Percentiles rank a stretch among this genome's conserved stretches.
phyloP scores from a whole-genome alignment of 2,329 filamentous ascomycete genomes.

The Alternaria sp. region DNA sequence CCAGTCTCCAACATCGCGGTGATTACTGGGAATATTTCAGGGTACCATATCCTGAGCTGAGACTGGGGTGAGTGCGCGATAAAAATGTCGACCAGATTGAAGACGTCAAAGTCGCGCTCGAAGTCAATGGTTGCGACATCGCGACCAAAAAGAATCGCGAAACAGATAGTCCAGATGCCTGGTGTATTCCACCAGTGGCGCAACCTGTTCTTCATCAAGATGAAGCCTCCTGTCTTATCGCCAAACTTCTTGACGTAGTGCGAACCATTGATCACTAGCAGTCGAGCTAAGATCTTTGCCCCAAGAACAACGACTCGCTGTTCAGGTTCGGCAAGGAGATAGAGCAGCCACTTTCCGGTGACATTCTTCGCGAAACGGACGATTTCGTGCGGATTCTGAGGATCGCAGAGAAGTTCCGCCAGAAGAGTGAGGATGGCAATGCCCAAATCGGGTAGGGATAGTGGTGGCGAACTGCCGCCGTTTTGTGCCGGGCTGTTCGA shows the following conservation, averaged over 20 bases:
- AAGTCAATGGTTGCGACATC: conserved; percentile 79
- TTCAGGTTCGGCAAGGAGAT: conserved; percentile 86
- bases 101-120: conserved; percentile 74
- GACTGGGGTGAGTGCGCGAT: conserved; percentile 45
- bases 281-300: conserved; percentile 79
- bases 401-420: conserved; percentile 76
- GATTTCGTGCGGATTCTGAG: conserved; percentile 70
- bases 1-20: conserved; percentile 87
- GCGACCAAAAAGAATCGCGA: conserved; percentile 85
- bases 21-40: conserved; percentile 80
- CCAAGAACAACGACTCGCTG: conserved; percentile 81
- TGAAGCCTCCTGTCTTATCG: conserved; percentile 85
- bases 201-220: conserved; percentile 80
- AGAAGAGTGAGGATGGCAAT: conserved; percentile 79
- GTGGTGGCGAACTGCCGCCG: conserved; percentile 19
- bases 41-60: conserved; percentile 71
- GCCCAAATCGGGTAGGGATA: conserved; percentile 73
- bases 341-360: conserved; percentile 96
- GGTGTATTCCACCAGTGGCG: conserved; percentile 89
- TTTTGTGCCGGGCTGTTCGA: conserved; percentile 40
- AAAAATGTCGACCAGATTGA: conserved; percentile 76
- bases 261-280: conserved; percentile 81
- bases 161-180: conserved; percentile 83
- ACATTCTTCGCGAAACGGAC: conserved; percentile 92
- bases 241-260: conserved; percentile 85